Conservation (phyloP, 2,329 filamentous ascomycete species). For the Epichloe glyceriae region DNA sequence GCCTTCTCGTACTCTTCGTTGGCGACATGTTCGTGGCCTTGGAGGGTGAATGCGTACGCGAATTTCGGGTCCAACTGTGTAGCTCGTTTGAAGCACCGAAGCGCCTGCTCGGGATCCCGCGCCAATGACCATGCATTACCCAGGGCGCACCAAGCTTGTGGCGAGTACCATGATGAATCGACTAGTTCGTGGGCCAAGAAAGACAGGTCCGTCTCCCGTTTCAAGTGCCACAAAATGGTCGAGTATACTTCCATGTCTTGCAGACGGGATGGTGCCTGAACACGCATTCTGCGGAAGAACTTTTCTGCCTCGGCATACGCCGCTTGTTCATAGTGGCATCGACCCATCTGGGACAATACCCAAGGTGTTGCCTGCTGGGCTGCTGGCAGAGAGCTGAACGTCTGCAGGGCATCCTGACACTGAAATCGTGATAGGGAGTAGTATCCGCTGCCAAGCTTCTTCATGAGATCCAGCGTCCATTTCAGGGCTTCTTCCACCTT, state of each 20-base stretch:
- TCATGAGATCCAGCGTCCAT: constrained; percentile 67
- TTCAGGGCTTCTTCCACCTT: constrained; percentile 65
- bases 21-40: constrained; percentile 88
- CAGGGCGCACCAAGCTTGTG: constrained; percentile 89
- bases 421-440: constrained; percentile 67
- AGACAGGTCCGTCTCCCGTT: constrained; percentile 80
- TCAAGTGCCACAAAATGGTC: constrained; percentile 96
- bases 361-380: constrained; percentile 81
- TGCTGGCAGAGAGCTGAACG: constrained; percentile 57
- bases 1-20: constrained; percentile 98
- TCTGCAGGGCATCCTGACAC: constrained; percentile 62
- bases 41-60: constrained; percentile 88
- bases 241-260: constrained; percentile 98
- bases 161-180: constrained; percentile 75
- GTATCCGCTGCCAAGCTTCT: constrained; percentile 70
- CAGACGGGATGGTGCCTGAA: constrained; percentile 66
- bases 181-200: constrained; percentile 85
- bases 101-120: constrained; percentile 84
- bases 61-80: constrained; percentile 84
- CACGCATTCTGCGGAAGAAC: constrained; percentile 67
- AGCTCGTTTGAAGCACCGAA: constrained; percentile 87
- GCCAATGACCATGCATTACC: constrained; percentile 92
- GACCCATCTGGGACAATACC: constrained; percentile 82
- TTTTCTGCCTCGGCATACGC: constrained; percentile 78
- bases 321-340: constrained; percentile 82